A percentile compares a stretch with the other conserved stretches of the same genome.
phyloP scores from a whole-genome alignment of 2,329 filamentous ascomycete species.

The Sclerotinia spermophila region DNA sequence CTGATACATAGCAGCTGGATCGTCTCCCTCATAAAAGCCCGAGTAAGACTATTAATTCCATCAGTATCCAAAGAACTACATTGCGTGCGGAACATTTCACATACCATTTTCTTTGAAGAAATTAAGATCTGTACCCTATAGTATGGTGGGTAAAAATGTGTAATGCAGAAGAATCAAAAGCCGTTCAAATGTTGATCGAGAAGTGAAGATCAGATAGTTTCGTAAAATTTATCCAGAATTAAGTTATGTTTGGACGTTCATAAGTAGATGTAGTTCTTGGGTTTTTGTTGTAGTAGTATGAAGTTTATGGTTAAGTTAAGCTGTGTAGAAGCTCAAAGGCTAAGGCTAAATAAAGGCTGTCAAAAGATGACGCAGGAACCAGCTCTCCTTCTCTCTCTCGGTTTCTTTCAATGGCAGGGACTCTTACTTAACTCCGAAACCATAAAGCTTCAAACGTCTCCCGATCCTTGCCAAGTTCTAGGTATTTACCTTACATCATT shows the following conservation, averaged over 20 bases:
- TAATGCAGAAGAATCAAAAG: background rate
- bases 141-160: background rate
- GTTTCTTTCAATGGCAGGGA: conserved; percentile 9
- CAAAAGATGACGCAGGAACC: conserved; percentile 21
- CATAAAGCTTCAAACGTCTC: conserved; percentile 2
- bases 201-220: background rate
- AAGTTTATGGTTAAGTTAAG: background rate
- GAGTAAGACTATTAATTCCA: conserved; percentile 28
- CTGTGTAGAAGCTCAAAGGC: background rate
- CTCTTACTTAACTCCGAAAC: conserved; percentile 17
- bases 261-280: background rate
- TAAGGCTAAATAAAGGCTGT: too few relatives aligned
- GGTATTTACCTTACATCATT: background rate
- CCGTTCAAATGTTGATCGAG: background rate
- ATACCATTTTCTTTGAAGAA: conserved; percentile 26
- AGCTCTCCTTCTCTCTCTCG: conserved; percentile 3
- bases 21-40: conserved; percentile 33
- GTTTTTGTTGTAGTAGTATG: background rate
- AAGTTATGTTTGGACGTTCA: background rate
- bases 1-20: conserved; percentile 35
- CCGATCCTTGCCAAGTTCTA: background rate
- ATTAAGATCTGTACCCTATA: background rate
- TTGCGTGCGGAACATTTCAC: background rate
- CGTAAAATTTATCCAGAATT: background rate
- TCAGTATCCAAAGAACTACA: conserved; percentile 18